These are phyloP conservation scores for Saxispiralis lemnorum DNA, from an alignment of 495 filamentous ascomycete species.

Conservation along the genomic window DNA sequence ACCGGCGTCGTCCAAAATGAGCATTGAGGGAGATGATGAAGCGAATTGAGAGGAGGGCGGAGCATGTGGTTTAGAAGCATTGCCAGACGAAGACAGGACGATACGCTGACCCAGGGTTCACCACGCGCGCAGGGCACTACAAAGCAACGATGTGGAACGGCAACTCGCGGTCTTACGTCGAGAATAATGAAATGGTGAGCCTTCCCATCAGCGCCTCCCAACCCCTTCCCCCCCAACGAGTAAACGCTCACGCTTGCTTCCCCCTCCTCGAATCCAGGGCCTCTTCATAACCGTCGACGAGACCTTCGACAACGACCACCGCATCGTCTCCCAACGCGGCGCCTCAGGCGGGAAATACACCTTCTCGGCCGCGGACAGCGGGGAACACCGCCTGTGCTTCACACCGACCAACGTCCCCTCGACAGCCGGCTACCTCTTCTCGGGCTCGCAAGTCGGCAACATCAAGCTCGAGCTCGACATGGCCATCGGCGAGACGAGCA, in stretches of 20 bases:
- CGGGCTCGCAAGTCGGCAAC: constrained; percentile 44
- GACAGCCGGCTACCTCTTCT: constrained; percentile 50
- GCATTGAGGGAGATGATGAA: not conserved
- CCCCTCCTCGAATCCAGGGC: no score
- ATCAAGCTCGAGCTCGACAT: constrained; percentile 76
- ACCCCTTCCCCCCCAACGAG: not conserved
- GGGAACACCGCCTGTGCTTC: constrained; percentile 90
- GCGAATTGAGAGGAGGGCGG: not conserved
- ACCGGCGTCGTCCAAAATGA: no score
- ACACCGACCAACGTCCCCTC: constrained; percentile 49
- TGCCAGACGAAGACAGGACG: no score
- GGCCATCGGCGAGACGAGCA: constrained; percentile 86
- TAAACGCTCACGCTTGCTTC: not conserved
- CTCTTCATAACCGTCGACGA: constrained; percentile 90
- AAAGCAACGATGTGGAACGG: constrained; percentile 63
- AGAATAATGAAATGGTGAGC: constrained; percentile 33
- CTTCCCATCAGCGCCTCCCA: not conserved
- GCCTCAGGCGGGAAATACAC: constrained; percentile 68
- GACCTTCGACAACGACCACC: constrained; percentile 95
- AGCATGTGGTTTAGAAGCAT: no score
- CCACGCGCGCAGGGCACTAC: constrained; percentile 47
- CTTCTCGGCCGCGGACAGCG: constrained; percentile 83
- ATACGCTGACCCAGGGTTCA: not conserved
- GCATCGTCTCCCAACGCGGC: constrained; percentile 74
- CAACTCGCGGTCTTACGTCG: constrained; percentile 40